Percentiles rank a stretch among this genome's conserved stretches.
Conservation (phyloP, 176 grass and related monocot species). For the Triticum timopheevii region DNA sequence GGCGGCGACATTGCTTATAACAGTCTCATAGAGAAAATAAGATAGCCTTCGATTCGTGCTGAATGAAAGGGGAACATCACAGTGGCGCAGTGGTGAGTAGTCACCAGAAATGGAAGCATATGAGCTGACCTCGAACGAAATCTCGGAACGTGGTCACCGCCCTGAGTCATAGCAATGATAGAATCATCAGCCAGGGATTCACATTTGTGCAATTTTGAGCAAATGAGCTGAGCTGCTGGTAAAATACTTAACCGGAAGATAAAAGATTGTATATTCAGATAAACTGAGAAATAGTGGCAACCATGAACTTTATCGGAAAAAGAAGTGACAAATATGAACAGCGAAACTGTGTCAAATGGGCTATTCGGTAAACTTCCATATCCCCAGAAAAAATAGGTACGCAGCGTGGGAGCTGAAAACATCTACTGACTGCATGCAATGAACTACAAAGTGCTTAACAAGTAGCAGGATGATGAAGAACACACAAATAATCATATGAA, state of each 20-base stretch:
- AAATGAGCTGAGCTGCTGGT: background rate
- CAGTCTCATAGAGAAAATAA: background rate
- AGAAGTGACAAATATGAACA: background rate
- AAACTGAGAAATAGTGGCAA: background rate
- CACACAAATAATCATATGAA: background rate
- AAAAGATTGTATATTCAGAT: background rate
- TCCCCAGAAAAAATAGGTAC: background rate
- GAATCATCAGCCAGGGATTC: background rate
- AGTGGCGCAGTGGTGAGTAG: too few species aligned
- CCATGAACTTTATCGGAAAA: background rate
- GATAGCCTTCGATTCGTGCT: background rate
- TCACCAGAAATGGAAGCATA: background rate
- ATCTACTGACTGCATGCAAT: background rate
- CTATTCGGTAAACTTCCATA: background rate
- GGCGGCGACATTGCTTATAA: background rate
- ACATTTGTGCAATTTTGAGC: background rate
- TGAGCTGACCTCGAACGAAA: background rate
- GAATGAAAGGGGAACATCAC: background rate
- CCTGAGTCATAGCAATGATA: background rate
- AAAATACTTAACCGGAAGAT: background rate
- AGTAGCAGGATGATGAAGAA: background rate
- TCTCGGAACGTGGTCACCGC: background rate
- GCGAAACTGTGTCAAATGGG: background rate
- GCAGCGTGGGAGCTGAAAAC: background rate
- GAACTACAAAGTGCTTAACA: background rate